Base-by-base conservation (phyloP, 1,284 basidiomycete species). In the Irpex rosettiformis region DNA sequence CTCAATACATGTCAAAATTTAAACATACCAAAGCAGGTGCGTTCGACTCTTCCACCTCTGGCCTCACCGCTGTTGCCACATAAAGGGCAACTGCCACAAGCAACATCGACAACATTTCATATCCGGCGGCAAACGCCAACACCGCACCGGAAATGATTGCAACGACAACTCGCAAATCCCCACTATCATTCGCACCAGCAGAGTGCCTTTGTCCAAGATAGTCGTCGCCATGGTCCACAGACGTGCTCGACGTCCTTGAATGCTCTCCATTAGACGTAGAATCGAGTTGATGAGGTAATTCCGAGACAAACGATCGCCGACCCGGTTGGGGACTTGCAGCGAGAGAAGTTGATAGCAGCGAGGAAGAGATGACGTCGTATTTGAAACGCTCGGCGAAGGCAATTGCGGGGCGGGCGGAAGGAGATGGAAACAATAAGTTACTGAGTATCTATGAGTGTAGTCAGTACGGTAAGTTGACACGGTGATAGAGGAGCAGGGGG, bases 291-390 rank as follows among this genome's bases (percentile, higher is more conserved):
- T 66, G 67, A 43, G 70, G 68, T 6, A 69, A 54, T 0, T 70
- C 69, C 4, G 66, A 64, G 10, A 66, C 56, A 47, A 70, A 68
- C 2, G 67, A 61, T 25, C 66, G 68, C 6, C 68, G 65, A 62
- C 59, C 51, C n/a, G 55, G 49, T 25, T 51, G 62, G 10, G 67
- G 69, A 29, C 66, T 69, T 29, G 67, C 67, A 30, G 69, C 73
- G 59, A 77, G 76, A 59, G 74, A 75, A 4, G 79, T 69, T 2
- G 87, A 82, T 18, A 93, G 78, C 6, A 92, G 76, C 2, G 89
- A 84, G 0, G 90, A 92, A 3, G 90, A 91, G 59, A 93, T 91
- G n/a, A 93, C 81, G 60, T 83, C 83, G 77, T 92, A 92, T 71
- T 91, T 91, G 80, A 93, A 92, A 52, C 82, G 85, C 71, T 93